phyloP scores from a whole-genome alignment of 768 basidiomycete genomes.

The Dictyophora rubrovolvata region DNA sequence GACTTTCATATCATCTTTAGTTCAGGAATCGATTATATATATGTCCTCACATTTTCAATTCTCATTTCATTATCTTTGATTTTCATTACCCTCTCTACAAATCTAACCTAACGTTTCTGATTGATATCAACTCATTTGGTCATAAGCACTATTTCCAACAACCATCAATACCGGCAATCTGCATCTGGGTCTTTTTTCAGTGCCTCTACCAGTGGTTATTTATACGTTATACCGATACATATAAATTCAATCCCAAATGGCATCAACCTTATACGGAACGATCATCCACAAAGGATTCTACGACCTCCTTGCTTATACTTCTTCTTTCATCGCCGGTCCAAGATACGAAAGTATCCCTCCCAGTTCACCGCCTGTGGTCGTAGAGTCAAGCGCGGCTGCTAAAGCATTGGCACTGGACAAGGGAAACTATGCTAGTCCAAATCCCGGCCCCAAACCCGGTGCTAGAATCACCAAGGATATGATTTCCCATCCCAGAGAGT shows the following conservation, averaged over 20 bases:
- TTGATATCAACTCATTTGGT: no score
- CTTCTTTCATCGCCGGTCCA: conserved; percentile 52
- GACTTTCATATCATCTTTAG: no score
- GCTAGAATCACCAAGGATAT: conserved; percentile 73
- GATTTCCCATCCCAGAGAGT: conserved; percentile 75
- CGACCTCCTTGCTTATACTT: conserved; percentile 62
- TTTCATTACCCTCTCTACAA: no score
- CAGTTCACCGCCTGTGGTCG: conserved; percentile 15
- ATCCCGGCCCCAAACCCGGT: conserved; percentile 18
- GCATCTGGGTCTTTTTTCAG: not conserved
- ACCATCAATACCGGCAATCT: not conserved
- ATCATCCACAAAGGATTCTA: conserved; percentile 86
- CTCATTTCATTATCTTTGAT: no score
- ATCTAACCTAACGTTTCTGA: no score
- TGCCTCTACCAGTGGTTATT: conserved; percentile 1
- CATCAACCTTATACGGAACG: conserved; percentile 33
- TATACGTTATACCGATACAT: conserved; percentile 11
- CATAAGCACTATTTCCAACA: not conserved
- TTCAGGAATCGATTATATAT: no score
- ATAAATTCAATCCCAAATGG: conserved; percentile 37
- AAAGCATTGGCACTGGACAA: conserved; percentile 9
- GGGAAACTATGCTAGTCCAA: not conserved
- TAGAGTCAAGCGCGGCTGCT: not conserved
- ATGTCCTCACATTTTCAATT: no score
- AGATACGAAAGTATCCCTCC: conserved; percentile 52